A percentile compares a stretch with the other conserved stretches of the same genome.
Evolutionary conservation across 257 asterid species (phyloP).

Genomic region (Forsythia viridissima): DNA sequence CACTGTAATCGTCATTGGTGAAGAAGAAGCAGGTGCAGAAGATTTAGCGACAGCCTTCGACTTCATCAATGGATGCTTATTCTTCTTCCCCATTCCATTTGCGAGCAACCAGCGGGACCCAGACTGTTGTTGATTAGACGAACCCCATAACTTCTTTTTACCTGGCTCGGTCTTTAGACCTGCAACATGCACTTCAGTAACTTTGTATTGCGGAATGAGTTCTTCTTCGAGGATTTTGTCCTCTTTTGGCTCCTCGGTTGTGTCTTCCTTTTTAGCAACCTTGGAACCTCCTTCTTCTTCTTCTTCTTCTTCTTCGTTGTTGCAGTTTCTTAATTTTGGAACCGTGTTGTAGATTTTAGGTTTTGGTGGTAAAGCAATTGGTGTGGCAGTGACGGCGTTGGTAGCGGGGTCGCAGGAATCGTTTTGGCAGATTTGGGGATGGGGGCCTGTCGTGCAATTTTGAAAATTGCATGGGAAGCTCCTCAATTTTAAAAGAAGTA

Average conservation of each 20-base stretch:
- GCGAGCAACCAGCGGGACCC: slow-evolving; percentile 99
- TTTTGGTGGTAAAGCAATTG: no score
- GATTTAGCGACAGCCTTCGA: slow-evolving; percentile 49
- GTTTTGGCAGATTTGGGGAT: no score
- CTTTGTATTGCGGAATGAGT: slow-evolving; percentile 63
- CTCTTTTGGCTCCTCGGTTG: slow-evolving; percentile 42
- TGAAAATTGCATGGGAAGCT: no score
- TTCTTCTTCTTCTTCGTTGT: slow-evolving; percentile 43
- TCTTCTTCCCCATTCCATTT: slow-evolving; percentile 98
- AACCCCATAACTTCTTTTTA: slow-evolving; percentile 86
- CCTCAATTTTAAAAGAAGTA: no score
- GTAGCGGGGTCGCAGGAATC: no score
- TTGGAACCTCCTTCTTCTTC: slow-evolving; percentile 37
- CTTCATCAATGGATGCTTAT: slow-evolving; percentile 77
- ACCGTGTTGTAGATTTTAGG: slow-evolving; percentile 73
- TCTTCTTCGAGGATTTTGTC: slow-evolving; percentile 51
- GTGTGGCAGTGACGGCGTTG: no score
- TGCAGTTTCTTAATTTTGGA: slow-evolving; percentile 36
- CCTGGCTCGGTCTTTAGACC: slow-evolving; percentile 71
- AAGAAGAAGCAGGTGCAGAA: slow-evolving; percentile 42
- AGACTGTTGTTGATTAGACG: slow-evolving; percentile 69
- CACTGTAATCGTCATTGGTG: slow-evolving; percentile 34
- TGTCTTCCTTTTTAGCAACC: slow-evolving; percentile 28
- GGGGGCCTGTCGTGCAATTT: no score
- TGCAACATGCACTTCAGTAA: slow-evolving; percentile 80